Conservation (phyloP, 2,329 filamentous ascomycete genomes). For the Ophiostoma pallidulum region DNA sequence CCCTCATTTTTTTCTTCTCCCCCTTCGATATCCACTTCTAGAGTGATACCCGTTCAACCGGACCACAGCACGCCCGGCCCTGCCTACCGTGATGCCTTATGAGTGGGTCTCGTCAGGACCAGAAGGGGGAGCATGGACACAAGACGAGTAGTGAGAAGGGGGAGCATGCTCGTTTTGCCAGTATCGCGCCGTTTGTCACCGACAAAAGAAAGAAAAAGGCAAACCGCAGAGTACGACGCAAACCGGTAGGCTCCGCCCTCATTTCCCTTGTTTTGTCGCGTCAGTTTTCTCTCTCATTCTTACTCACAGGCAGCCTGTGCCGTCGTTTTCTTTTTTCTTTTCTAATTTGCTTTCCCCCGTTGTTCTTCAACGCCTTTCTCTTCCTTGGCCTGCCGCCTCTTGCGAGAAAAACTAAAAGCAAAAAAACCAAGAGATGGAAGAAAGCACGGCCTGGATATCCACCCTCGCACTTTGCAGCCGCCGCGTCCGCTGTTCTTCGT, state of each 20-base stretch:
- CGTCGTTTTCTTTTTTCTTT: neutral
- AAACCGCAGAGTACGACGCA: no score
- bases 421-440: no score
- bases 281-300: neutral
- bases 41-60: constrained; percentile 2
- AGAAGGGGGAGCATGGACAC: neutral
- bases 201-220: no score
- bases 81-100: constrained; percentile 9
- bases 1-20: neutral
- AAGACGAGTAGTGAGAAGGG: neutral
- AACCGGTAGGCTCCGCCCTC: no score
- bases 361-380: no score
- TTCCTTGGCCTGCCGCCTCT: neutral
- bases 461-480: constrained; percentile 8
- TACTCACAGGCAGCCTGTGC: neutral
- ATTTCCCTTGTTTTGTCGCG: no score
- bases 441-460: constrained; percentile 6
- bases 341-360: neutral
- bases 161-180: neutral
- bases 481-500: no score
- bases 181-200: constrained; percentile 4
- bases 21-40: neutral
- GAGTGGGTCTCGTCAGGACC: constrained; percentile 1
- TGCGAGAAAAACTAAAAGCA: no score
- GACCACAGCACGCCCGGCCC: neutral